A percentile compares a stretch with the other conserved stretches of the same genome.
Evolutionary conservation across 2,329 filamentous ascomycete genomes (phyloP).

Genomic region (Plenodomus tracheiphilus): DNA sequence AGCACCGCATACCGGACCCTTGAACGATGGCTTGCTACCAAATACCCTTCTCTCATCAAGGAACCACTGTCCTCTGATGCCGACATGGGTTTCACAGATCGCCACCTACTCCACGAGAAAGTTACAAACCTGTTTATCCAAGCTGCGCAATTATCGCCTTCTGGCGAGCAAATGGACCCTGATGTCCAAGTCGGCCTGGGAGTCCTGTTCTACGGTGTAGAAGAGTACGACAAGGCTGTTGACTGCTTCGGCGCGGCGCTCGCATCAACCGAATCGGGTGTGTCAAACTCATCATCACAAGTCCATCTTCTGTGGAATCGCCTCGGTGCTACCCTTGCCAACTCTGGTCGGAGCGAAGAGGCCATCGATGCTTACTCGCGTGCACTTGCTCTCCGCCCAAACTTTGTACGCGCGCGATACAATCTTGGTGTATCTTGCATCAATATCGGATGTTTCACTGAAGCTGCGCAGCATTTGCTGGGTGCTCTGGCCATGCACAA

Average conservation of each 20-base stretch:
- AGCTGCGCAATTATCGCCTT: slow-evolving; percentile 87
- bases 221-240: slow-evolving; percentile 97
- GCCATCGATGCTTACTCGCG: slow-evolving; percentile 96
- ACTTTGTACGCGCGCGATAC: slow-evolving; percentile 96
- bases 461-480: slow-evolving; percentile 90
- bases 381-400: slow-evolving; percentile 84
- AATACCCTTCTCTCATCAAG: slow-evolving; percentile 83
- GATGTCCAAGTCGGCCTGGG: slow-evolving; percentile 97
- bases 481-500: slow-evolving; percentile 95
- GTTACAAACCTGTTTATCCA: slow-evolving; percentile 90
- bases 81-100: slow-evolving; percentile 94
- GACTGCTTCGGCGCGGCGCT: slow-evolving; percentile 96
- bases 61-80: slow-evolving; percentile 71
- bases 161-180: slow-evolving; percentile 94
- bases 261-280: slow-evolving; percentile 79
- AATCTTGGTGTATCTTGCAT: slow-evolving; percentile 97
- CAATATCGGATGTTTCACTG: slow-evolving; percentile 92
- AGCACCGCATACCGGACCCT: slow-evolving; percentile 94
- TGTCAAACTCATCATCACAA: slow-evolving; percentile 81
- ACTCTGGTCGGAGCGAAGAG: slow-evolving; percentile 90
- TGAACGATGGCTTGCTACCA: slow-evolving; percentile 94
- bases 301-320: slow-evolving; percentile 97
- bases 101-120: slow-evolving; percentile 83
- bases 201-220: slow-evolving; percentile 94
- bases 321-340: slow-evolving; percentile 91